These are phyloP conservation scores for Syzygium malaccense DNA, from an alignment of 441 rosid genomes.

Conservation along the genomic window DNA sequence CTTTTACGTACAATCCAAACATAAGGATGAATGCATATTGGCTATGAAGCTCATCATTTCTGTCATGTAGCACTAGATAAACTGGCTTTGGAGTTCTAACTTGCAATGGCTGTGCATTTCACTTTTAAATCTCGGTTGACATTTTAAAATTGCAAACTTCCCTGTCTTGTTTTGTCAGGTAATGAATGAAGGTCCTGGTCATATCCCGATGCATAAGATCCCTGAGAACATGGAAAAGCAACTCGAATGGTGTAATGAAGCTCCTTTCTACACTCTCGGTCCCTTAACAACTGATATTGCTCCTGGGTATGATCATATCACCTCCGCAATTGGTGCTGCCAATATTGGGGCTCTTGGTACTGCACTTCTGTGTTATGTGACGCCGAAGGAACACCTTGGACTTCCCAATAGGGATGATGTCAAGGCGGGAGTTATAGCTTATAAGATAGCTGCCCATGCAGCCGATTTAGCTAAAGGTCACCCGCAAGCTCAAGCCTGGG, in stretches of 20 bases:
- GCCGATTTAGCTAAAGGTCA: conserved; percentile 96
- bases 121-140: not conserved
- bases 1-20: not conserved
- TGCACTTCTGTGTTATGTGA: conserved; percentile 94
- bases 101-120: not conserved
- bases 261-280: conserved; percentile 97
- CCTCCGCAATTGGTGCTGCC: conserved; percentile 99
- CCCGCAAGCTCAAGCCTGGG: conserved; percentile 96
- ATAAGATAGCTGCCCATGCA: conserved; percentile 94
- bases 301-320: conserved; percentile 95
- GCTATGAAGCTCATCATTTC: not conserved
- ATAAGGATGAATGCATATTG: not conserved
- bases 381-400: conserved; percentile 97
- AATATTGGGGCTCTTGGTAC: conserved; percentile 98
- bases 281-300: conserved; percentile 96
- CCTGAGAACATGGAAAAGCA: conserved; percentile 99
- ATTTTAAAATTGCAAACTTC: not conserved
- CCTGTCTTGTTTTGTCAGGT: conserved; percentile 34
- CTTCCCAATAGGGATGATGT: conserved; percentile 97
- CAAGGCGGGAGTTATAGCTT: conserved; percentile 93
- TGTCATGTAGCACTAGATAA: not conserved
- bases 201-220: conserved; percentile 93
- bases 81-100: not conserved
- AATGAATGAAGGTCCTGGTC: conserved; percentile 99
- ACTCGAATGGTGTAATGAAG: conserved; percentile 98